Evolutionary conservation across 176 grass and related monocot genomes (phyloP), one percentile per base, ranked within the genome.

Genomic region (Zoysia japonica): DNA sequence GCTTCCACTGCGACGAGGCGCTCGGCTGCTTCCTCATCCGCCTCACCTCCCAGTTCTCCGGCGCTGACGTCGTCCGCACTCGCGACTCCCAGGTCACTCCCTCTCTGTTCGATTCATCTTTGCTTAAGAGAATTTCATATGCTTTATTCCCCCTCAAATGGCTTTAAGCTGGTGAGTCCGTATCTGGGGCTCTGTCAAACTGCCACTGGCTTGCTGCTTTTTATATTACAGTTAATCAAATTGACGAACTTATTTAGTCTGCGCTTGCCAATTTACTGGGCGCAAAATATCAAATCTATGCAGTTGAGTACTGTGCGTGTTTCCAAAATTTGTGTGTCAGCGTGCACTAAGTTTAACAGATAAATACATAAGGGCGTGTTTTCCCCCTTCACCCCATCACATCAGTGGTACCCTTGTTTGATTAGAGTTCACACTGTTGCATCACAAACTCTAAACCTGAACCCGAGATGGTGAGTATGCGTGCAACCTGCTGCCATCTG

Each of bases 1-100:
- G 90, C 86, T 99, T 99, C 90, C 96, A 99, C 87, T 99, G 96
- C 78, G 96, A 99, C 16, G 96, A 99, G 92, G 96, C 96, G 51
- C 96, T 98, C 63, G 96, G 96, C 13, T 99, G 96, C 82, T 93
- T 89, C 87, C 82, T 99, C 80, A 99, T 95, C 68, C 96, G 96
- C 88, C 92, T 99, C 78, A 99, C 96, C 56, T 81, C 74, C 56
- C 88, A 95, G 75, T 99, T 99, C 83, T 28, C 85, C 28, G 76
- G 92, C 38, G 92, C 96, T 51, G 88, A 95, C 61, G 82, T 99
- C 70, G 81, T 99, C 62, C 86, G 96, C 52, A 94, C 96, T 35
- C 87, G 92, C 57, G 88, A 99, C 52, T 61, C 92, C 8, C 83
- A 99, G 92, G 96, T 93, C 46, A 65, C 35, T 20, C 37, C 47